Evolutionary conservation across 2,329 filamentous ascomycete species (phyloP).

Genomic region (Alternaria consortialis): DNA sequence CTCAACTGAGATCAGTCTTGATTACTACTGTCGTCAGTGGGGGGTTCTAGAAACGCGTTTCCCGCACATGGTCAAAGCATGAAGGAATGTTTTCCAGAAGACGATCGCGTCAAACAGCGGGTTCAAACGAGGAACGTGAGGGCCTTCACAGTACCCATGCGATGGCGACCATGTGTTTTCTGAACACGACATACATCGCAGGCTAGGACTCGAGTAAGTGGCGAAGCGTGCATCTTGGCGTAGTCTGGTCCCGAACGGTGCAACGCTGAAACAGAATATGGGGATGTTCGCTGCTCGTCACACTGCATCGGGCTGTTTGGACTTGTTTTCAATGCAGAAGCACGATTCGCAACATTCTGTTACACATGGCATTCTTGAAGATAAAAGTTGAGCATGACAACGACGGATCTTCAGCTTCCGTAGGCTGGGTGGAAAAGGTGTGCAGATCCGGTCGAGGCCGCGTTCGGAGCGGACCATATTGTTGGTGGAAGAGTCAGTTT

Average conservation of each 20-base stretch:
- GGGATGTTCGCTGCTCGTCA: conserved; percentile 29
- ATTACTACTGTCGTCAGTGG: conserved; percentile 17
- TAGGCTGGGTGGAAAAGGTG: conserved; percentile 6
- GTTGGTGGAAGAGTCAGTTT: conserved; percentile 26
- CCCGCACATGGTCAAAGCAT: conserved; percentile 16
- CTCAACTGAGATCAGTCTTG: conserved; percentile 1
- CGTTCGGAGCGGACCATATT: conserved; percentile 5
- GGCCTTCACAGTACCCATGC: conserved; percentile 16
- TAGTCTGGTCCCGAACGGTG: conserved; percentile 33
- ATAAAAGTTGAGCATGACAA: conserved; percentile 12
- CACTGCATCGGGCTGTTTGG: conserved; percentile 28
- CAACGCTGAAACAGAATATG: conserved; percentile 37
- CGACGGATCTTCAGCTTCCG: conserved; percentile 5
- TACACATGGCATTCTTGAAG: conserved; percentile 25
- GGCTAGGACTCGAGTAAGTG: conserved; percentile 25
- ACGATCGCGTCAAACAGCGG: conserved; percentile 27
- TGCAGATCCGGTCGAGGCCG: conserved; percentile 18
- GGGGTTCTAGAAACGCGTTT: conserved; percentile 29
- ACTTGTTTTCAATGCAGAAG: conserved; percentile 35
- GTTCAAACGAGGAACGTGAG: conserved; percentile 12
- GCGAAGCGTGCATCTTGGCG: conserved; percentile 26
- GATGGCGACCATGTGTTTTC: conserved; percentile 26
- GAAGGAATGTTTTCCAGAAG: conserved; percentile 28
- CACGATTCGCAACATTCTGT: conserved; percentile 31
- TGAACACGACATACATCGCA: conserved; percentile 27